Evolutionary conservation across 140 eudicot species (phyloP).

Genomic region (Anethum foeniculum): DNA sequence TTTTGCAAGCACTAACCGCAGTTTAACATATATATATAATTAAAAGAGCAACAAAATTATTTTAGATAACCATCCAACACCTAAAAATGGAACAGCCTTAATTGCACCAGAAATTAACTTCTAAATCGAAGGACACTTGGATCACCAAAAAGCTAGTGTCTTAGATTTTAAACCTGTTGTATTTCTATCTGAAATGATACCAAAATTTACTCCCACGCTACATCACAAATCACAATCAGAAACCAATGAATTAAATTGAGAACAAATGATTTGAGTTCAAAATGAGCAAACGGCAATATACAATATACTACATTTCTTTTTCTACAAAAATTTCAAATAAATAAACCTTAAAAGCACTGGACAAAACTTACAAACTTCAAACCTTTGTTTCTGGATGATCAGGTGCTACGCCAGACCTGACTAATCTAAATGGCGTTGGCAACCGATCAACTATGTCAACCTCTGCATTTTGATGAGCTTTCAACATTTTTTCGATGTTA

Average conservation of each 20-base stretch:
- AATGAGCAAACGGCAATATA: background rate
- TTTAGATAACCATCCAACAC: background rate
- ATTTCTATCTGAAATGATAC: background rate
- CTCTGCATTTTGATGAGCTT: conserved; percentile 66
- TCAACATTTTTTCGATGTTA: conserved; percentile 49
- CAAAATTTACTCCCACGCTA: background rate
- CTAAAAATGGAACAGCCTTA: background rate
- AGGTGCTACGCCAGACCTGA: conserved; percentile 96
- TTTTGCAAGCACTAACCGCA: background rate
- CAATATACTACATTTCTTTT: background rate
- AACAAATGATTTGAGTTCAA: background rate
- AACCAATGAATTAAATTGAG: background rate
- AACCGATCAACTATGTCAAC: conserved; percentile 81
- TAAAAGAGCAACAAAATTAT: background rate
- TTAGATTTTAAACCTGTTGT: no score
- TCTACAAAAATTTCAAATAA: background rate
- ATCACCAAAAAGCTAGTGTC: background rate
- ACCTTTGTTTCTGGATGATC: conserved; percentile 99
- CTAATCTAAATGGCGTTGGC: conserved; percentile 88
- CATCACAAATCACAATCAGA: background rate
- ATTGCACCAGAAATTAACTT: background rate
- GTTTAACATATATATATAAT: background rate
- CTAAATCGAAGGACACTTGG: background rate
- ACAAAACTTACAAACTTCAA: background rate
- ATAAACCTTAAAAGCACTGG: background rate